A percentile compares a stretch with the other conserved stretches of the same genome.
Evolutionary conservation across 2,329 filamentous ascomycete genomes (phyloP).

Genomic region (Phialophora verrucosa): DNA sequence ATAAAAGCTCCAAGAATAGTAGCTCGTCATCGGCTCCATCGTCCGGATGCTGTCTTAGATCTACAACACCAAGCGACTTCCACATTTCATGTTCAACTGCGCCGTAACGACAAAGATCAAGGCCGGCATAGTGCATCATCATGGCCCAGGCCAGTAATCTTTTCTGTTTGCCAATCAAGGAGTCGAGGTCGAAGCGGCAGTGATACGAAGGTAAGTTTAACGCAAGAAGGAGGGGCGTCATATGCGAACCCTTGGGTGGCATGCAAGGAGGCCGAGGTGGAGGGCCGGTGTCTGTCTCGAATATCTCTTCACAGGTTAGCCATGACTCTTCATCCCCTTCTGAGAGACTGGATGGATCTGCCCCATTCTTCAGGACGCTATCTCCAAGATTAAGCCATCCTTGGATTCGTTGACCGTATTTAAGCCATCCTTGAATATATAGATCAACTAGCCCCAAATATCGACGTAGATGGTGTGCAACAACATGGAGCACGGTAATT

Average conservation of each 20-base stretch:
- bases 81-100: neutral
- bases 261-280: neutral
- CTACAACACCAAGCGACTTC: neutral
- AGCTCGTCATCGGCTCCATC: neutral
- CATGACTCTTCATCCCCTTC: neutral
- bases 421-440: too few species aligned
- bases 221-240: neutral
- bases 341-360: neutral
- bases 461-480: neutral
- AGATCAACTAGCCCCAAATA: neutral
- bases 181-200: too few species aligned
- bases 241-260: too few species aligned
- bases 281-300: neutral
- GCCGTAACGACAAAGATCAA: slow-evolving; percentile 8
- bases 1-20: neutral
- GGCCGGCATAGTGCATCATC: slow-evolving; percentile 7
- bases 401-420: neutral
- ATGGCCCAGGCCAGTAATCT: neutral
- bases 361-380: slow-evolving; percentile 6
- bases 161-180: neutral
- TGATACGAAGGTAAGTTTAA: neutral
- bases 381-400: slow-evolving; percentile 10
- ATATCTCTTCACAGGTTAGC: neutral
- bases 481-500: slow-evolving; percentile 1
- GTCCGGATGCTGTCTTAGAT: too few species aligned